phyloP scores from a whole-genome alignment of 306 rosid genomes.

The Cucumis melo region DNA sequence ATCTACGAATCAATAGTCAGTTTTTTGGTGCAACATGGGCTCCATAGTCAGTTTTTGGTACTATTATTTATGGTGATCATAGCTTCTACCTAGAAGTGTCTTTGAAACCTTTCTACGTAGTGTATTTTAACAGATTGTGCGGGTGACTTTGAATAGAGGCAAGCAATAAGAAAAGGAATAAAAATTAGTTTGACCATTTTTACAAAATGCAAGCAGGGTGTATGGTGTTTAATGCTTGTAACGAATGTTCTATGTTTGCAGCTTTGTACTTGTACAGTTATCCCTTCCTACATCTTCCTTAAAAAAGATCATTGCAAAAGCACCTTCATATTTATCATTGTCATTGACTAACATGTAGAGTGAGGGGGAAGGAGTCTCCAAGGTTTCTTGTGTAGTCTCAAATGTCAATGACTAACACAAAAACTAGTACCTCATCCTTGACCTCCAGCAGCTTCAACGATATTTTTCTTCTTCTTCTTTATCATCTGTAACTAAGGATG shows the following conservation, averaged over 20 bases:
- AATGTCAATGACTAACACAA: neutral
- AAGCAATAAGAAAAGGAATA: neutral
- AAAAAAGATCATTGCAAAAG: neutral
- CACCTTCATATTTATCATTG: neutral
- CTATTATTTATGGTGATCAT: too few species aligned
- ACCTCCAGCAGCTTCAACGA: neutral
- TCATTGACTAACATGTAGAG: neutral
- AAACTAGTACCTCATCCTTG: neutral
- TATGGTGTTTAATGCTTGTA: neutral
- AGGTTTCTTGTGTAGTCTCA: neutral
- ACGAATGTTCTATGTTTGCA: neutral
- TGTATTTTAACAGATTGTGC: neutral
- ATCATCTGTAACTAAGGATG: neutral
- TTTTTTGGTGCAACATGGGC: too few species aligned
- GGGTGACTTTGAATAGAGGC: neutral
- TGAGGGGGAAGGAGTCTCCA: neutral
- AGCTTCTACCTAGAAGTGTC: conserved; percentile 7
- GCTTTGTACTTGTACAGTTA: neutral
- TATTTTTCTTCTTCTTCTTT: neutral
- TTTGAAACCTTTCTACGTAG: neutral
- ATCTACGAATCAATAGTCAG: too few species aligned
- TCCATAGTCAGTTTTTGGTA: too few species aligned
- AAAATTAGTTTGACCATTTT: neutral
- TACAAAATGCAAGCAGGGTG: neutral
- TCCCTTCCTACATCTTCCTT: neutral